Evolutionary conservation across 148 eudicot genomes (phyloP).

Genomic region (Persicaria maculosa): DNA sequence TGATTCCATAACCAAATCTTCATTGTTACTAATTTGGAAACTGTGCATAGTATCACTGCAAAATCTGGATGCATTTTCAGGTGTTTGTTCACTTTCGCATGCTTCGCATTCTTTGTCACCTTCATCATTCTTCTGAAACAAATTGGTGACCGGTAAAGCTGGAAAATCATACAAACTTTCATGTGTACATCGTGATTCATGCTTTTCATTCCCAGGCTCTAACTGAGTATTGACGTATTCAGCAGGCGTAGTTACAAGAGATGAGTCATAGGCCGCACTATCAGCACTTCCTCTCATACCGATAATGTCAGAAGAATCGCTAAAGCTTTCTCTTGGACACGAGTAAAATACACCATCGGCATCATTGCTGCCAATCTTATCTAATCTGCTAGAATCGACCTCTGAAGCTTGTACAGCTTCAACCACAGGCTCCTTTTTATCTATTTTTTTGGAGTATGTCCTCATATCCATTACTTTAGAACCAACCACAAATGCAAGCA

Average conservation of each 20-base stretch:
- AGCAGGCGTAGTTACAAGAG: conserved; percentile 43
- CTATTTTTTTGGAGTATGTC: conserved; percentile 57
- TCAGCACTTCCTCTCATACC: conserved; percentile 59
- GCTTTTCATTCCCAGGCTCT: conserved; percentile 33
- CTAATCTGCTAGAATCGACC: conserved; percentile 32
- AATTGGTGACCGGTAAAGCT: conserved; percentile 75
- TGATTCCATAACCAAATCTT: conserved; percentile 69
- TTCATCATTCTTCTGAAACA: conserved; percentile 52
- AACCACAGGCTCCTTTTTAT: conserved; percentile 44
- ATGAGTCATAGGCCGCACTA: conserved; percentile 60
- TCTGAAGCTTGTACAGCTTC: conserved; percentile 40
- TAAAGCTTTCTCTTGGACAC: conserved; percentile 58
- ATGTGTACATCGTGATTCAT: conserved; percentile 38
- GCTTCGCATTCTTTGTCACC: conserved; percentile 34
- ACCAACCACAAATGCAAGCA: conserved; percentile 88
- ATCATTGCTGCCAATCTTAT: conserved; percentile 36
- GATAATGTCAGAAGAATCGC: conserved; percentile 61
- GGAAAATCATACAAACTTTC: conserved; percentile 74
- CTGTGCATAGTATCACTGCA: conserved; percentile 58
- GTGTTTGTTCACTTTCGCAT: conserved; percentile 33
- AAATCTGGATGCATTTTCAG: conserved; percentile 31
- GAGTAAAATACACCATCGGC: conserved; percentile 50
- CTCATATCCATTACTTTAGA: conserved; percentile 96
- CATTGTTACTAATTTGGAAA: conserved; percentile 62
- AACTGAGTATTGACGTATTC: conserved; percentile 34